Percentiles rank a stretch among this genome's conserved stretches.
These are phyloP conservation scores for Stagonosporopsis vannaccii DNA, from an alignment of 2,329 filamentous ascomycete genomes.

Conservation along the genomic window DNA sequence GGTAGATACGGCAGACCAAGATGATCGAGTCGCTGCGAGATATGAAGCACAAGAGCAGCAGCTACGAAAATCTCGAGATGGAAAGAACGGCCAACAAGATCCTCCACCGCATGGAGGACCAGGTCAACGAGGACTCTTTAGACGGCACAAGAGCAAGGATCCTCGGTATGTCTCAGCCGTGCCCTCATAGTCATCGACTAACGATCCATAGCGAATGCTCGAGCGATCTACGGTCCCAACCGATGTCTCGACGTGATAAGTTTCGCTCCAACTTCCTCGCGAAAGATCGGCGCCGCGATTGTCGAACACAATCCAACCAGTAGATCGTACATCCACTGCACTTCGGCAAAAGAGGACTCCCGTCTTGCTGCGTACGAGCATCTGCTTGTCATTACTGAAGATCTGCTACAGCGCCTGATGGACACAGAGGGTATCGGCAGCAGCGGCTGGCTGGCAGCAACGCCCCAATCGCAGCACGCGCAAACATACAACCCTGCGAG, in stretches of 20 bases:
- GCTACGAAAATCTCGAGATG: constrained; percentile 38
- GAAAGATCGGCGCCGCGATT: constrained; percentile 46
- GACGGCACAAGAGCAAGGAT: constrained; percentile 44
- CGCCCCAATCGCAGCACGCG: constrained; percentile 44
- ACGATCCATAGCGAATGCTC: constrained; percentile 38
- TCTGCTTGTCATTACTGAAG: constrained; percentile 47
- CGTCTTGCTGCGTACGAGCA: constrained; percentile 44
- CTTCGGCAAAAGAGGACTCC: constrained; percentile 42
- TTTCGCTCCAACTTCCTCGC: constrained; percentile 43
- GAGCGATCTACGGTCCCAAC: constrained; percentile 45
- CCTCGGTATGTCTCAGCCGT: constrained; percentile 27
- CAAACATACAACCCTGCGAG: constrained; percentile 31
- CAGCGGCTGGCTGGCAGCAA: constrained; percentile 46
- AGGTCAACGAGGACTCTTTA: constrained; percentile 43
- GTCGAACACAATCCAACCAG: constrained; percentile 47
- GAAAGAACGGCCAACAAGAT: constrained; percentile 43
- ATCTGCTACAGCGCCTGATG: constrained; percentile 42
- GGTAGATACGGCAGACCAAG: constrained; percentile 18
- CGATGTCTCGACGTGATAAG: constrained; percentile 48
- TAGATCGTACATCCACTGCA: constrained; percentile 46
- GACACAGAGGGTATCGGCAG: constrained; percentile 44
- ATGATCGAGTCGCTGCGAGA: constrained; percentile 47
- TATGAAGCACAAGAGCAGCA: constrained; percentile 44
- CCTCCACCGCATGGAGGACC: constrained; percentile 45
- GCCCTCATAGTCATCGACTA: background rate